A percentile compares a stretch with the other conserved stretches of the same genome.
phyloP scores from a whole-genome alignment of 345 rosid species.

The Eucalyptus sp. region DNA sequence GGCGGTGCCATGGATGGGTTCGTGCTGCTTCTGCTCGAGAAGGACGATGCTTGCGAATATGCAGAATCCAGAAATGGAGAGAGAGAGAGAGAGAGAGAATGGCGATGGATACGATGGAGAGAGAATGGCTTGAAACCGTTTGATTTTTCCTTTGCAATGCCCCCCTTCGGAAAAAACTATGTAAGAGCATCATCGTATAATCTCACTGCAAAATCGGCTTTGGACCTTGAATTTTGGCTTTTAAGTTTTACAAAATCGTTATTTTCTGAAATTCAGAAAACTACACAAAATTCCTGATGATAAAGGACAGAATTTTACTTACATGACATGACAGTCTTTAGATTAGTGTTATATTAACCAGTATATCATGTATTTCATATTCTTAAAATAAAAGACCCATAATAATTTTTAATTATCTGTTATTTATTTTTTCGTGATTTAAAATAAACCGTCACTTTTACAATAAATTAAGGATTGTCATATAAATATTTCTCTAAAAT shows the following conservation, averaged over 20 bases:
- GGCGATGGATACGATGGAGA: not conserved
- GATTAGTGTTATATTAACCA: too few species aligned
- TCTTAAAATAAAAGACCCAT: too few species aligned
- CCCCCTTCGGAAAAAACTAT: too few species aligned
- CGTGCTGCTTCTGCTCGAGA: not conserved
- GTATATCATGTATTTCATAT: too few species aligned
- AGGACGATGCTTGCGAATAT: not conserved
- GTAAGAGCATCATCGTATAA: too few species aligned
- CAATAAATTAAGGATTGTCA: too few species aligned
- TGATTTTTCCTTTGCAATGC: not conserved
- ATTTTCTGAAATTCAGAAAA: not conserved
- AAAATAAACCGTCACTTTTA: too few species aligned
- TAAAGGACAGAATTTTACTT: too few species aligned
- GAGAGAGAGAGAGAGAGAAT: not conserved
- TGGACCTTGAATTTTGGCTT: not conserved
- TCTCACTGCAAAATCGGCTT: too few species aligned
- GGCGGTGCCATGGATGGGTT: not conserved
- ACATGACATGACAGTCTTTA: too few species aligned
- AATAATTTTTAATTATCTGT: fast-evolving
- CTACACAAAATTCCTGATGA: not conserved
- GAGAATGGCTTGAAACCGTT: not conserved
- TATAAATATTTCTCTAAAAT: too few species aligned
- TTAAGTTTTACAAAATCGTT: not conserved
- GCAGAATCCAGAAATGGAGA: fast-evolving
- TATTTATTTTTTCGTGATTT: too few species aligned